Evolutionary conservation across 106 monocot species (phyloP), one percentile per base, ranked within the genome.

Genomic region (Allium fistulosum): DNA sequence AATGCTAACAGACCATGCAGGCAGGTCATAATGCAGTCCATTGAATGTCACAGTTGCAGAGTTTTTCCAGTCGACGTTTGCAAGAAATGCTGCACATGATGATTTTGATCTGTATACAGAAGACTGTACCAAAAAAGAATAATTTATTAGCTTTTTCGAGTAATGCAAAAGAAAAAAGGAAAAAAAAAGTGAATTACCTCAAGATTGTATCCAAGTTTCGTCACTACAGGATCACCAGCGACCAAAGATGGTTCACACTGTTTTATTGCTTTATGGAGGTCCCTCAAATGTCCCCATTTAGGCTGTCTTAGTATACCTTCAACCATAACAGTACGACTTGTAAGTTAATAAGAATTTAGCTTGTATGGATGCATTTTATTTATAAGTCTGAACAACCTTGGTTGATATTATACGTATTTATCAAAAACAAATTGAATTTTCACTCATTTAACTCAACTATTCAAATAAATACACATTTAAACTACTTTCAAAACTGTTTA

Each of bases 271-370:
- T 69, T 85, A 63, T 99, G 97, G 17, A 99, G 67, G 67, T 99
- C 92, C 71, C 74, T 92, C 82, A 99, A 83, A 74, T 99, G 97
- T 28, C 92, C 97, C 97, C 92, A 99, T 76, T 92, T 99, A 61
- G 92, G 97, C 55, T 99, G 82, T 61, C 97, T 92, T 58, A 85
- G 27, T 49, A 99, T 63, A 63, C 97, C 97, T 99, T 67, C 4
- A 63, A 27, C n/a, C 16, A 48, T 65, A 49, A 65, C 47, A 26
- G 48, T 7, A 37, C 37, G 1, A 28, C 28, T 28, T 37, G 37
- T 37, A 37, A 37, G 37, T 37, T 37, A 4, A 37, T 5, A 37
- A 4, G 37, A 37, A 37, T 37, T 37, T 4, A 37, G 37, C 37
- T 2, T 4, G 37, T 37, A 37, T 37, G 37, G 37, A 37, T 37